A percentile compares a stretch with the other conserved stretches of the same genome.
phyloP scores from a whole-genome alignment of 225 moss, liverwort and hornwort genomes.

The Physcomitrellopsis africana region DNA sequence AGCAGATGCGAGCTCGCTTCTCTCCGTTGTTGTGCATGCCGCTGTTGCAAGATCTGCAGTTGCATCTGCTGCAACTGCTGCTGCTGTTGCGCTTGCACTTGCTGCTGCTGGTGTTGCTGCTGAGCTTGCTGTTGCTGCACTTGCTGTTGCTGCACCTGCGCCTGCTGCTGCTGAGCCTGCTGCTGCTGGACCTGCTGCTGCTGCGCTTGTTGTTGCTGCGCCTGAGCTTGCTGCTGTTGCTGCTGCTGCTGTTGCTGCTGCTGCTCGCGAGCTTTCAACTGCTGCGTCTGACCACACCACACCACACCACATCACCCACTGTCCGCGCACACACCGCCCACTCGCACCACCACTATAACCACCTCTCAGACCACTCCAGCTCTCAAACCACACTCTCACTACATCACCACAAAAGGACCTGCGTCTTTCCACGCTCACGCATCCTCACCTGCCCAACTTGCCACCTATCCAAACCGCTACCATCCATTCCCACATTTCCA shows the following conservation, averaged over 20 bases:
- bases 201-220: conserved; percentile 56
- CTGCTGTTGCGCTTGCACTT: conserved; percentile 55
- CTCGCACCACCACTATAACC: too few species aligned
- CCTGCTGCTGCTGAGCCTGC: conserved; percentile 65
- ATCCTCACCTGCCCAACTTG: not conserved
- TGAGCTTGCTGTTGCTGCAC: conserved; percentile 71
- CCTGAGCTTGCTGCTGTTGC: conserved; percentile 56
- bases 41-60: conserved; percentile 72
- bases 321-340: too few species aligned
- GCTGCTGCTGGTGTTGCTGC: conserved; percentile 57
- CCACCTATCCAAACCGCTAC: not conserved
- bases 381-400: not conserved
- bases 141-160: conserved; percentile 60
- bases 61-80: conserved; percentile 75
- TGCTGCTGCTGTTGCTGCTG: conserved; percentile 42
- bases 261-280: conserved; percentile 52
- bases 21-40: conserved; percentile 74
- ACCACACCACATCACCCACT: conserved; percentile 5
- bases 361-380: too few species aligned
- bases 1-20: conserved; percentile 84
- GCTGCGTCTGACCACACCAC: conserved; percentile 35
- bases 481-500: too few species aligned
- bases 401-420: not conserved
- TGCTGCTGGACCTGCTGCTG: conserved; percentile 55
- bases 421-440: too few species aligned